Evolutionary conservation across 2,329 filamentous ascomycete genomes (phyloP).

Genomic region (Hyphodiscus sp.): DNA sequence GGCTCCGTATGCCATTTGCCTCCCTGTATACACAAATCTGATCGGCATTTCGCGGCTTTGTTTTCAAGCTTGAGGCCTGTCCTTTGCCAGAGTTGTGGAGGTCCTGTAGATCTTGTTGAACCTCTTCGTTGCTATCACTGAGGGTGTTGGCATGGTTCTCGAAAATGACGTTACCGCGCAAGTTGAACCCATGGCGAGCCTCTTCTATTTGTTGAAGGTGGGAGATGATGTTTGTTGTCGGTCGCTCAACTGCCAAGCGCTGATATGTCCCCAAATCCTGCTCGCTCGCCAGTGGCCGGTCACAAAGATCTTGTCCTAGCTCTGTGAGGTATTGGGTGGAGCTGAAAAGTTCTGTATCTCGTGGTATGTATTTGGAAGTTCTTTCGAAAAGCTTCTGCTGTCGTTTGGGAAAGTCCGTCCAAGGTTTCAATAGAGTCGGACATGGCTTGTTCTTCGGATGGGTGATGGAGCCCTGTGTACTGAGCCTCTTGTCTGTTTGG

Average conservation of each 20-base stretch:
- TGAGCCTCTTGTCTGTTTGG: constrained; percentile 22
- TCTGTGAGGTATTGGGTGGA: constrained; percentile 22
- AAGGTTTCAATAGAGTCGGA: constrained; percentile 18
- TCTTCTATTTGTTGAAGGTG: constrained; percentile 24
- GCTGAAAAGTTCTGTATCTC: constrained; percentile 15
- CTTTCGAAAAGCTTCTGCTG: constrained; percentile 17
- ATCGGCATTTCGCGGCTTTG: constrained; percentile 16
- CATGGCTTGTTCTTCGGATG: constrained; percentile 17
- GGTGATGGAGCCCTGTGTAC: constrained; percentile 20
- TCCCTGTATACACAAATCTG: constrained; percentile 21
- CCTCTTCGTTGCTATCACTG: constrained; percentile 20
- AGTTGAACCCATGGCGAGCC: constrained; percentile 21
- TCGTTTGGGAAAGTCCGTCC: constrained; percentile 14
- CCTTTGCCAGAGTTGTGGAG: constrained; percentile 14
- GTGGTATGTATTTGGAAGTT: constrained; percentile 14
- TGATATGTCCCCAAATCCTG: constrained; percentile 28
- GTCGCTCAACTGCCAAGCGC: constrained; percentile 25
- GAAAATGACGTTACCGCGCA: constrained; percentile 19
- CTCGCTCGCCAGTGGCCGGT: constrained; percentile 25
- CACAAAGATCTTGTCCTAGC: constrained; percentile 14
- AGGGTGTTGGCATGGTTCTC: constrained; percentile 21
- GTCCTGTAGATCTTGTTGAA: constrained; percentile 19
- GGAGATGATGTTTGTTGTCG: constrained; percentile 25
- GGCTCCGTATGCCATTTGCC: constrained; percentile 14
- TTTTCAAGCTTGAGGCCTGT: constrained; percentile 13